A percentile compares a stretch with the other conserved stretches of the same genome.
Conservation (phyloP, 495 filamentous ascomycete species). For the Penicillium cinerascens region DNA sequence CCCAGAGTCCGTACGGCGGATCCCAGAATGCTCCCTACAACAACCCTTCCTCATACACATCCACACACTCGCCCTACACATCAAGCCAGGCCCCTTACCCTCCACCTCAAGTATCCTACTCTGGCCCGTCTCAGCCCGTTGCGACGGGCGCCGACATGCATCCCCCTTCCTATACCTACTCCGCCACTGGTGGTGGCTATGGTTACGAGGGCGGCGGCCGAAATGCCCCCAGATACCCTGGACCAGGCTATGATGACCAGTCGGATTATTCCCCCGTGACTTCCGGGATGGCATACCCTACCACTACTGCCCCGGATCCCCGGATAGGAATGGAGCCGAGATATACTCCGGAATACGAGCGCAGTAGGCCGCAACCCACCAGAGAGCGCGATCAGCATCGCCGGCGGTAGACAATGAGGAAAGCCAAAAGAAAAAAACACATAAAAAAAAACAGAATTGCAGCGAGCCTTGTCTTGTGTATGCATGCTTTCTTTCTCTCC, state of each 20-base stretch:
- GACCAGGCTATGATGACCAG: slow-evolving; percentile 45
- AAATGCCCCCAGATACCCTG: slow-evolving; percentile 47
- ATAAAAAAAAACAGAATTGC: not conserved
- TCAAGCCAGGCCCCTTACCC: slow-evolving; percentile 35
- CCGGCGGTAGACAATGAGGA: slow-evolving; percentile 30
- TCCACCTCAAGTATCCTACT: slow-evolving; percentile 37
- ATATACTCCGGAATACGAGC: slow-evolving; percentile 47
- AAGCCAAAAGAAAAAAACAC: slow-evolving; percentile 5
- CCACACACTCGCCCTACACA: slow-evolving; percentile 39
- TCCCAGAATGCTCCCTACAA: slow-evolving; percentile 37
- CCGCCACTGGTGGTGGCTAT: slow-evolving; percentile 30
- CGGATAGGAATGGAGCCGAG: slow-evolving; percentile 50
- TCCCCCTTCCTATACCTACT: slow-evolving; percentile 42
- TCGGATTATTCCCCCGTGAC: slow-evolving; percentile 44
- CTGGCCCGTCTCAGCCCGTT: slow-evolving; percentile 35
- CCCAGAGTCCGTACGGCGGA: slow-evolving; percentile 33
- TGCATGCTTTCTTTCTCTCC: slow-evolving; percentile 10
- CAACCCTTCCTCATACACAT: slow-evolving; percentile 31
- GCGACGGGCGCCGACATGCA: slow-evolving; percentile 40
- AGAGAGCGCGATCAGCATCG: slow-evolving; percentile 42
- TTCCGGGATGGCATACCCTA: slow-evolving; percentile 42
- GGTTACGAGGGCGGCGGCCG: slow-evolving; percentile 40
- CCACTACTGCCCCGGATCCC: slow-evolving; percentile 44
- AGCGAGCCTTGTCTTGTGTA: slow-evolving; percentile 10
- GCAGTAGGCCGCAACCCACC: slow-evolving; percentile 44